Base-by-base conservation (phyloP, 345 rosid genomes). In the Eucalyptus dawsonii region DNA sequence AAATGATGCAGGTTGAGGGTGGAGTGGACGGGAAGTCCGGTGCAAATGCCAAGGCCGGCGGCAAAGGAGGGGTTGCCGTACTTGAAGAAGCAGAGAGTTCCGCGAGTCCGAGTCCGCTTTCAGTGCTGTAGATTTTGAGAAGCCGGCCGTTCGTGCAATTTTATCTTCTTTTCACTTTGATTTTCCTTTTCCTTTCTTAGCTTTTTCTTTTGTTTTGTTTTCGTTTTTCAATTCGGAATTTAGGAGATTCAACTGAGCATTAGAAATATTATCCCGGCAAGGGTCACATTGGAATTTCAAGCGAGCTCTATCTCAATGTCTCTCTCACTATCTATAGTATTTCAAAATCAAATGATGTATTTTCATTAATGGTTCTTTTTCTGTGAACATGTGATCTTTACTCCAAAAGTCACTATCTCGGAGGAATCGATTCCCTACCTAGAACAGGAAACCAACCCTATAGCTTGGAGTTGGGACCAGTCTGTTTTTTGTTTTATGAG, bases 1-100 rank as follows among this genome's bases (percentile, higher is more conserved):
- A 53, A 44, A 50, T 40, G 6, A 29, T 93, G 91, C 97, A 96
- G 98, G 90, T 88, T 96, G 90, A 93, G 96, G 42, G 92, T 91
- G 90, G 97, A 95, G 86, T 91, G 94, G 95, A 92, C 89, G 93
- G 98, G 95, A 27, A 96, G 97, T 89, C 98, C 98, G 27, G 93
- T 87, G 72, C 94, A 92, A 85, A 95, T 95, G 97, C 97, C 98
- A 58, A 95, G 91, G 89, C 87, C 95, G 88, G 93, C 91, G 87
- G 92, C 95, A 62, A 92, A 81, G 86, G 60, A 92, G 31, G 90
- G 91, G 11, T 2, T 76, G 29, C 83, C 83, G 24, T 40, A 3
- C 76, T 54, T 90, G 80, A 93, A 94, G 93, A 95, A 93, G 92
- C 92, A 72, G 42, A 96, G 92, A 91, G 44, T 91, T 12, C 76